phyloP scores from a whole-genome alignment of 257 asterid genomes.

The Eucommia ulmoides region DNA sequence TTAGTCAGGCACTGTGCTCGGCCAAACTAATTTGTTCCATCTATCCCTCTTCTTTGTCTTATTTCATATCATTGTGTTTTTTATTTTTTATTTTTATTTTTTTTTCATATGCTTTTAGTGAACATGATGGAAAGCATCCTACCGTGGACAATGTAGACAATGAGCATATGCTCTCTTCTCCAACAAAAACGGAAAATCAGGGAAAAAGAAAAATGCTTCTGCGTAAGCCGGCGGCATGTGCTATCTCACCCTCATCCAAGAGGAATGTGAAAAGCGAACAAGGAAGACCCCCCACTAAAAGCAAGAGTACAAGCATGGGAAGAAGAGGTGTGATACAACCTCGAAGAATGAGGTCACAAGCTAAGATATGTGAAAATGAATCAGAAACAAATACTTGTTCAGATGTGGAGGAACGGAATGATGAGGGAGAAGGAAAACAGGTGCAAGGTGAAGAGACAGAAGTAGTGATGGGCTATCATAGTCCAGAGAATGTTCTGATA shows the following conservation, averaged over 20 bases:
- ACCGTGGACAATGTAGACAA: conserved; percentile 11
- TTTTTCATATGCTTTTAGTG: conserved; percentile 26
- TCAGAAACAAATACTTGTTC: conserved; percentile 9
- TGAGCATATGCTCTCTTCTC: conserved; percentile 16
- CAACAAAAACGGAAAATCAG: conserved; percentile 12
- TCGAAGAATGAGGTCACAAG: conserved; percentile 21
- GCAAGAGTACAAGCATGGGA: conserved; percentile 17
- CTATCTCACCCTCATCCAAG: conserved; percentile 33
- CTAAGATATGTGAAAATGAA: conserved; percentile 18
- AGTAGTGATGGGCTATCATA: neutral
- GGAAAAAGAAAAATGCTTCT: conserved; percentile 13
- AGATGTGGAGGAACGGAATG: conserved; percentile 10
- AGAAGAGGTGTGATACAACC: conserved; percentile 17
- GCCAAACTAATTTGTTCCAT: no score
- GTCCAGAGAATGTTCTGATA: conserved; percentile 15
- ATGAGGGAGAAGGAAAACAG: conserved; percentile 6
- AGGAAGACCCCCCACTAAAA: conserved; percentile 31
- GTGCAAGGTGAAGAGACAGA: conserved; percentile 6
- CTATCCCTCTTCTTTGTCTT: neutral
- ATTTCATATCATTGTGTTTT: neutral
- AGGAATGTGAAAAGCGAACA: conserved; percentile 29
- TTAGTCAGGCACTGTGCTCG: no score
- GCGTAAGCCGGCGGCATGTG: conserved; percentile 22
- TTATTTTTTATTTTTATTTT: conserved; percentile 2
- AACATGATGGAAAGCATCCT: conserved; percentile 13